These are phyloP conservation scores for Actinomucor elegans DNA, from an alignment of 371 early-diverging fungal species.

Conservation along the genomic window DNA sequence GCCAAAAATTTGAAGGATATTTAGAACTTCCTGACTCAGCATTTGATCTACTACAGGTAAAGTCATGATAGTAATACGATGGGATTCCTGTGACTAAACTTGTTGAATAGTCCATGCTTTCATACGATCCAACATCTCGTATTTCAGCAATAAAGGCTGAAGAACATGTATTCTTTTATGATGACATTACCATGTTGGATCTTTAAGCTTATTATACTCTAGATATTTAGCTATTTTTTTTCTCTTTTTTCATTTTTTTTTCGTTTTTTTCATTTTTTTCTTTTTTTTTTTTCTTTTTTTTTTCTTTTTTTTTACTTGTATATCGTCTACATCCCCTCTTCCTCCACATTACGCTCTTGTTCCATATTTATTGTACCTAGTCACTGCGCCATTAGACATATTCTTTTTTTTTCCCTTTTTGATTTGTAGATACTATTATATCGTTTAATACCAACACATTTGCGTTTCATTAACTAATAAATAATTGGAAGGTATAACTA, in stretches of 20 bases:
- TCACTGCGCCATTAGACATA: no score
- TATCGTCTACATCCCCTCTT: neutral
- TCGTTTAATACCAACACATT: no score
- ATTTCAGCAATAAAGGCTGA: conserved; percentile 30
- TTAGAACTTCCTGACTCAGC: conserved; percentile 13
- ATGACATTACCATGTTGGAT: conserved; percentile 16
- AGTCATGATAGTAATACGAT: neutral
- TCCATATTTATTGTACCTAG: no score
- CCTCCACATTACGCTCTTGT: neutral
- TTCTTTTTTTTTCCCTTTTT: no score
- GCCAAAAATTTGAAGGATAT: neutral
- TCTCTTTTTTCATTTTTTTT: neutral
- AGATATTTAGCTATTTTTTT: no score
- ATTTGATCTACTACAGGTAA: conserved; percentile 23
- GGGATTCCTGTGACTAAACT: no score
- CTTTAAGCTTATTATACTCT: no score
- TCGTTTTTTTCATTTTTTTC: neutral
- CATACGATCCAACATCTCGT: conserved; percentile 29
- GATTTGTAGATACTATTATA: no score
- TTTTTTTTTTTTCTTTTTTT: neutral
- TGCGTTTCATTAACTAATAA: no score
- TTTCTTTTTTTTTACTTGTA: neutral
- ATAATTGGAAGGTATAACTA: no score
- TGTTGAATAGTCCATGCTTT: conserved; percentile 20
- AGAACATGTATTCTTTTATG: conserved; percentile 25